Evolutionary conservation across 345 rosid species (phyloP), one percentile per base, ranked within the genome.

Genomic region (Eucalyptus cloeziana): DNA sequence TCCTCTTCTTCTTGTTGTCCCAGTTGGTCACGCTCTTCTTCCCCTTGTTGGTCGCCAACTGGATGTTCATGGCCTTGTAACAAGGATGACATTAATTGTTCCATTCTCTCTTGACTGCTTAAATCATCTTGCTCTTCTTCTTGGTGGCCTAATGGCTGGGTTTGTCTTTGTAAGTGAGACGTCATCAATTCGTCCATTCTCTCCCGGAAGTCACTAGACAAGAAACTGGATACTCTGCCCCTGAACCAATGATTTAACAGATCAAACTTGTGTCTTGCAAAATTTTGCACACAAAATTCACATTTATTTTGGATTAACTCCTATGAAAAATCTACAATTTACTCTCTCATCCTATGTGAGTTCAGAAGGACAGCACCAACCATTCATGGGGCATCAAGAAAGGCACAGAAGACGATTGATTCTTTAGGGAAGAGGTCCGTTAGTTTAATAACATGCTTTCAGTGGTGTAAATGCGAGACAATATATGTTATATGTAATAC

Each of bases 181-280:
- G 88, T 43, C 96, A 98, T 94, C 93, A 97, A 86, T 45, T 88
- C 89, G 90, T 97, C 96, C 90, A 98, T 98, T 89, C 90, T 95
- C 56, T 94, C 95, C 49, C 98, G 91, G 91, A 98, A 90, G 52
- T 95, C 98, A 49, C 98, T 94, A 1, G 90, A 88, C 79, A 98
- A 95, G 91, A 93, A 96, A 89, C 87, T 92, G 21, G 99, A 96
- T 27, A 98, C 99, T 49, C 96, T 94, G 91, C 94, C 93, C 76
- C 99, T 97, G 95, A 91, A 87, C 10, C 49, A 44, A 54, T 24
- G 33, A 89, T 80, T 45, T 22, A 43, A 40, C n/a, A 87, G 67
- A 76, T 90, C 89, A 89, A 51, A 58, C 86, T 79, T 14, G 52
- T 54, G 33, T 19, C 67, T 58, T 43, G 62, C 14, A 47, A 44